Percentiles rank a stretch among this genome's conserved stretches.
phyloP scores from a whole-genome alignment of 805 yeast genomes.

The Candida sakaeoensis region DNA sequence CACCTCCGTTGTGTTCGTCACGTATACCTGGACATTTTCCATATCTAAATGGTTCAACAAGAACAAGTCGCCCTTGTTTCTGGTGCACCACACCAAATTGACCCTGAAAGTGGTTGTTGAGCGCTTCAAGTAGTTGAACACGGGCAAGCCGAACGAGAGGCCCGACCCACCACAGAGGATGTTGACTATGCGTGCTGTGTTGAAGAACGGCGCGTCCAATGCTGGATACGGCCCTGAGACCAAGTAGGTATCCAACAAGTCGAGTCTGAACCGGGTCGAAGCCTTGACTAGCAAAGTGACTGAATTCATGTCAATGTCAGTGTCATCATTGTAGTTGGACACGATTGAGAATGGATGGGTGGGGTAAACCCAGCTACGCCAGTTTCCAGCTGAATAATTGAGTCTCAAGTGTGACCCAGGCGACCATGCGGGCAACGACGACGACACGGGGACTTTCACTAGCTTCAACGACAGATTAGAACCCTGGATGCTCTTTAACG shows the following conservation, averaged over 20 bases:
- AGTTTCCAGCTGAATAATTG: conserved; percentile 27
- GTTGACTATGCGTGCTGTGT: conserved; percentile 46
- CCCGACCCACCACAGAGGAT: conserved; percentile 75
- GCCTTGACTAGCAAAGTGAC: conserved; percentile 46
- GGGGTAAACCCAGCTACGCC: conserved; percentile 44
- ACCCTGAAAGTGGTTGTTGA: conserved; percentile 21
- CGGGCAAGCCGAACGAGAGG: conserved; percentile 57
- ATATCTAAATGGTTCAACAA: conserved; percentile 36
- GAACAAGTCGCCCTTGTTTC: conserved; percentile 44
- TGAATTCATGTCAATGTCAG: conserved; percentile 22
- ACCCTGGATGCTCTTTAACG: conserved; percentile 15
- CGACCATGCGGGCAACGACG: conserved; percentile 24
- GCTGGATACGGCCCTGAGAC: conserved; percentile 40
- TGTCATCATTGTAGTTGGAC: conserved; percentile 35
- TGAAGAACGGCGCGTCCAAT: conserved; percentile 40
- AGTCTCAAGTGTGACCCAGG: conserved; percentile 63
- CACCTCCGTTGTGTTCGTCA: conserved; percentile 24
- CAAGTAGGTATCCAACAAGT: conserved; percentile 11
- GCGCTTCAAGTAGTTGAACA: conserved; percentile 38
- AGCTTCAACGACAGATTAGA: conserved; percentile 18
- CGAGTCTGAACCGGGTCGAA: conserved; percentile 23
- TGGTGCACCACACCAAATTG: conserved; percentile 53
- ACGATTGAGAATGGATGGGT: conserved; percentile 69
- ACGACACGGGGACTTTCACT: conserved; percentile 19
- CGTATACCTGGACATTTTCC: conserved; percentile 32